Base-by-base conservation (phyloP, 768 basidiomycete genomes). In the Inosperma sp. region DNA sequence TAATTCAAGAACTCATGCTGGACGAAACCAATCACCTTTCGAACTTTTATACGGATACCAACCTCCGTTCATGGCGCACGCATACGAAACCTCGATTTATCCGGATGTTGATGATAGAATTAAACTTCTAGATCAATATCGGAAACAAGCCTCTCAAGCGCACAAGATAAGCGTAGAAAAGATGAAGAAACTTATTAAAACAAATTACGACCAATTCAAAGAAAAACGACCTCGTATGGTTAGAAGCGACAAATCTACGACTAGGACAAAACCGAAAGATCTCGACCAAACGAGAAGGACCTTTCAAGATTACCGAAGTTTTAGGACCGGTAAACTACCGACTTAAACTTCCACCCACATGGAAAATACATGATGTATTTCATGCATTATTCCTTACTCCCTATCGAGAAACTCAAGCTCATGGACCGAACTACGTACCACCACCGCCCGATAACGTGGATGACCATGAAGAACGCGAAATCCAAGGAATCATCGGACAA, bases 271-370 rank as follows among this genome's bases (percentile, higher is more conserved):
- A 50, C 17, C 36, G 21, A 22, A 53, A 39, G 16, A 39, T 39
- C 16, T 39, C 37, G 16, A 14, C 37, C 7, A 39, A 39, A n/a
- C n/a, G n/a, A n/a, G n/a, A n/a, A n/a, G n/a, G n/a, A n/a, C n/a
- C n/a, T n/a, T n/a, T n/a, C n/a, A n/a, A n/a, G n/a, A n/a, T n/a
- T n/a, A n/a, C n/a, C n/a, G n/a, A n/a, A n/a, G n/a, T n/a, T n/a
- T n/a, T 59, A 5, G 50, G 54, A 47, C 58, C 60, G 1, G n/a
- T 56, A 0, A 59, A 56, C 0, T 61, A 61, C 19, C 19, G 29
- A 36, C 41, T 61, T 0, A 42, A 51, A 46, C 55, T 61, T 0
- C 58, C 58, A 0, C 1, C 16, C 1, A n/a, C 34, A 2, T 60
- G 60, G 56, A 56, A 48, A n/a, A 55, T 63, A 5, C 58, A n/a